Evolutionary conservation across 2,329 filamentous ascomycete genomes (phyloP), one percentile per base, ranked within the genome.

Genomic region (Elsinoe australis): DNA sequence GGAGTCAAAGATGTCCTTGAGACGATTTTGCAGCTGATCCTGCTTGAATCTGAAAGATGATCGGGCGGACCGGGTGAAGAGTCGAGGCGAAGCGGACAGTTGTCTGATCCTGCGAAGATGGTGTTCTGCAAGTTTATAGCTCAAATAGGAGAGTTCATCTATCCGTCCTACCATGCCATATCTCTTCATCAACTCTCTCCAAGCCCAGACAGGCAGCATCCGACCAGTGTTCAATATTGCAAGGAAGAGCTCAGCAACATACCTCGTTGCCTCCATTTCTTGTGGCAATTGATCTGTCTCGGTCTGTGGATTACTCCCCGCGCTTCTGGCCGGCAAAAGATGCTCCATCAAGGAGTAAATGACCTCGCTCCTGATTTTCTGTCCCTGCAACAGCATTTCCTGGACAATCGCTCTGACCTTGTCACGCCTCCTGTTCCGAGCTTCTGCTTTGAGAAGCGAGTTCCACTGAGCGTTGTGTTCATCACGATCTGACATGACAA

Each of bases 121-220:
- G 9, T 50, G 50, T 8, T 54, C 58, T 4, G 68, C 66, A 3
- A 83, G 67, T 75, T 70, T 75, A 34, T 74, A 55, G 9, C 72
- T 66, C 19, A 80, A 64, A 17, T 68, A 68, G 50, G 69, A 67
- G 5, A 82, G 63, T 24, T 76, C 72, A 10, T 70, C 58, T 56
- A 78, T 71, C 12, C 70, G 67, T 5, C 71, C 66, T 6, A 65
- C 59, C 74, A 79, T 81, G 3, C 79, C 80, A 36, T 77, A 70
- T 21, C 79, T 71, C 36, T 75, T 75, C 33, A 83, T 57, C 7
- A 80, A 65, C 57, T 82, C 78, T 38, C 65, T 61, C 80, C 80
- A 84, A 53, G 61, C 2, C 67, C 62, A 17, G 64, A 64, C 18
- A 76, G 49, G 62, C 54, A 48, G 63, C 63, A 14, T 69, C 71